Conservation (phyloP, 768 basidiomycete species). For the Lactarius vividus region DNA sequence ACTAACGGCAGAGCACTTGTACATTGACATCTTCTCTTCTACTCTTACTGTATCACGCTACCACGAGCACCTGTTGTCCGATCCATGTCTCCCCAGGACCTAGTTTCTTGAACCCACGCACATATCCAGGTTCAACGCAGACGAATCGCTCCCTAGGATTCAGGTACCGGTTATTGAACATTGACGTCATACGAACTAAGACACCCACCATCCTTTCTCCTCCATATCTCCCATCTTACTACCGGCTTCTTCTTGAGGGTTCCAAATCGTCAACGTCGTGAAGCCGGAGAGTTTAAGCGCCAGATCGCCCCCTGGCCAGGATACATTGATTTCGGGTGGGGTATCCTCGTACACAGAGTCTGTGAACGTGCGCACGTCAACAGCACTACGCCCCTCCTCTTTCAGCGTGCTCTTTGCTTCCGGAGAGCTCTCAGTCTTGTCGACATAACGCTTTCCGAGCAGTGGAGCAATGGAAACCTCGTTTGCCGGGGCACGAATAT, state of each 20-base stretch:
- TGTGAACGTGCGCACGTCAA: slow-evolving; percentile 65
- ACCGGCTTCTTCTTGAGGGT: slow-evolving; percentile 72
- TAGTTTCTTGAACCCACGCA: slow-evolving; percentile 65
- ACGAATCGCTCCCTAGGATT: slow-evolving; percentile 70
- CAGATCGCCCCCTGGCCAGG: slow-evolving; percentile 57
- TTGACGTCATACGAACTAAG: neutral
- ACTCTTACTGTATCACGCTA: slow-evolving; percentile 29
- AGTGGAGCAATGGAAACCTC: slow-evolving; percentile 63
- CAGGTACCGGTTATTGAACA: neutral
- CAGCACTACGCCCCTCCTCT: slow-evolving; percentile 55
- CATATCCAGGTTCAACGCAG: slow-evolving; percentile 90
- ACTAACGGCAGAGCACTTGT: too few species aligned
- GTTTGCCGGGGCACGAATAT: slow-evolving; percentile 66
- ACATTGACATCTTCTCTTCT: neutral
- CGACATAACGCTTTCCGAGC: slow-evolving; percentile 62
- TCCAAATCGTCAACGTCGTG: slow-evolving; percentile 92
- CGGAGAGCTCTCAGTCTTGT: slow-evolving; percentile 71
- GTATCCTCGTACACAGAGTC: slow-evolving; percentile 78
- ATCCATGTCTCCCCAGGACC: slow-evolving; percentile 68
- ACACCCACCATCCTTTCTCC: slow-evolving; percentile 71
- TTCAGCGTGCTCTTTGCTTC: slow-evolving; percentile 50
- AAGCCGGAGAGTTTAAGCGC: slow-evolving; percentile 52
- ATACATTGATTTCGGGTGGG: slow-evolving; percentile 51
- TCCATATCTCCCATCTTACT: slow-evolving; percentile 88
- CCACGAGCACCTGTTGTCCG: slow-evolving; percentile 68